Conservation (phyloP, 106 monocot species). For the Platanthera zijinensis region DNA sequence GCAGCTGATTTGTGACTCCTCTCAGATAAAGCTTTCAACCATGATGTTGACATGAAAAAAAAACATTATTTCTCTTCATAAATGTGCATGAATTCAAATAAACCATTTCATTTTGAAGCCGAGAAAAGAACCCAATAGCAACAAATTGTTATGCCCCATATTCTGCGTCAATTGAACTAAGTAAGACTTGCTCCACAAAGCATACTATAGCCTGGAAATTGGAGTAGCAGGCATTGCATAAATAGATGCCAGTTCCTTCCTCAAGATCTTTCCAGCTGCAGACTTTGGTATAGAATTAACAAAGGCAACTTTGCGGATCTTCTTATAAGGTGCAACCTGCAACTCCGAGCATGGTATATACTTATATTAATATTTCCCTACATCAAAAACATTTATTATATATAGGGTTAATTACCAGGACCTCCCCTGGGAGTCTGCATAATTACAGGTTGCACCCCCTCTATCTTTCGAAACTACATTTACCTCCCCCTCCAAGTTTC, state of each 20-base stretch:
- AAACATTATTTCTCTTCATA: no score
- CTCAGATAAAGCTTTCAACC: no score
- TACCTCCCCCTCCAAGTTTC: no score
- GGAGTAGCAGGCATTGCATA: constrained; percentile 1
- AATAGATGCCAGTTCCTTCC: constrained; percentile 13
- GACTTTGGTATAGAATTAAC: constrained; percentile 29
- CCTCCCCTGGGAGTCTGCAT: no score
- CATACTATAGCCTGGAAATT: neutral
- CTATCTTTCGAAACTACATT: no score
- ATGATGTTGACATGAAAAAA: no score
- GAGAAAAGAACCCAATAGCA: neutral
- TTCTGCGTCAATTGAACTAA: neutral
- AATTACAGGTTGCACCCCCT: no score
- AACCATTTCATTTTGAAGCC: neutral
- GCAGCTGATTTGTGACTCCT: no score
- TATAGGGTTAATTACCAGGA: no score
- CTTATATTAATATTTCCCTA: no score
- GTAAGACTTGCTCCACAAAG: neutral
- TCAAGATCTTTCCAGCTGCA: constrained; percentile 31
- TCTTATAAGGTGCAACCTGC: constrained; percentile 40
- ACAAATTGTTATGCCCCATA: neutral
- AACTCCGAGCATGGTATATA: neutral
- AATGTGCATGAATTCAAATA: neutral
- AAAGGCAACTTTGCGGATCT: constrained; percentile 24
- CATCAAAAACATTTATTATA: no score